Evolutionary conservation across 148 eudicot species (phyloP).

Genomic region (Arctostaphylos glauca): DNA sequence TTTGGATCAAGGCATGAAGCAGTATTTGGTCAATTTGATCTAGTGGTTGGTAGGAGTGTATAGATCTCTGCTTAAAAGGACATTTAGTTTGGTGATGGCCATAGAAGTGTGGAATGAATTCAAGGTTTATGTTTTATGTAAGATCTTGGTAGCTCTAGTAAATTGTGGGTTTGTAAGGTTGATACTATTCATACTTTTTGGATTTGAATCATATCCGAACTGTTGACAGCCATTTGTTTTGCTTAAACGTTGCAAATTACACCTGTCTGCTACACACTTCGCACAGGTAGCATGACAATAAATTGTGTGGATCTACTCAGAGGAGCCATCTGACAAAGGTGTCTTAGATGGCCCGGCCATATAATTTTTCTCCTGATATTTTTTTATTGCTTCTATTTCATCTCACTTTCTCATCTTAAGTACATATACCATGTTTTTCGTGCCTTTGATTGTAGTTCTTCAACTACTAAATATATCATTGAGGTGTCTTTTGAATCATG

Average conservation of each 20-base stretch:
- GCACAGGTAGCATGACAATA: background rate
- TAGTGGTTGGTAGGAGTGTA: background rate
- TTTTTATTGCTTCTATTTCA: background rate
- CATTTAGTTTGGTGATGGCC: background rate
- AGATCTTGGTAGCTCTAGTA: background rate
- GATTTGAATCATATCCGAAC: background rate
- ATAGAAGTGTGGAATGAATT: background rate
- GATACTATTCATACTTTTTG: background rate
- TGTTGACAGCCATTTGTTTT: background rate
- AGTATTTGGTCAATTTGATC: background rate
- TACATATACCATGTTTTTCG: background rate
- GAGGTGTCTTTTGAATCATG: background rate
- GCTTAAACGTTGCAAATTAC: constrained; percentile 2
- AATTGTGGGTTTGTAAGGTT: background rate
- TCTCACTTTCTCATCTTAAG: background rate
- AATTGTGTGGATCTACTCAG: background rate
- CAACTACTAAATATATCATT: background rate
- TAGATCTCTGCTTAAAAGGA: constrained; percentile 8
- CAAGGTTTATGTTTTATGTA: background rate
- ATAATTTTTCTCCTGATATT: background rate
- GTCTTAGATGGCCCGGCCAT: background rate
- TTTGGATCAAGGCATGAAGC: background rate
- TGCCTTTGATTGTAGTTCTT: background rate
- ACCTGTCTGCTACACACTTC: background rate
- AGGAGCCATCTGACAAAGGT: background rate